Conservation (phyloP, 441 rosid species). For the Eutrema salsugineum region DNA sequence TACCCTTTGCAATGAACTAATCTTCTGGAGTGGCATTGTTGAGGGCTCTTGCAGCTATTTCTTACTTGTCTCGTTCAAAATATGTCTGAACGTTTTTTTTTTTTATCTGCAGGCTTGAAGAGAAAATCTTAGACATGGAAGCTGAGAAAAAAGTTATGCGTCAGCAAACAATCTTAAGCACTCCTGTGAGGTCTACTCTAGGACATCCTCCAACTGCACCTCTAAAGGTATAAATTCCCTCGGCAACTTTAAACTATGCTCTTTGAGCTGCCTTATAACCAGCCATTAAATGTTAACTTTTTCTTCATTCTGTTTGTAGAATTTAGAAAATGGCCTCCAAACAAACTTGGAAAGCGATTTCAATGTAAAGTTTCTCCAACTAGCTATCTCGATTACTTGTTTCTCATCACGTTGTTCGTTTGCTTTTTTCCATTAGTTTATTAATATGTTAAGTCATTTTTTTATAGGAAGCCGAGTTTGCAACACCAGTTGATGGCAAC, state of each 20-base stretch:
- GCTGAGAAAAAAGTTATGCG: slow-evolving; percentile 75
- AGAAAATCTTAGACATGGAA: slow-evolving; percentile 85
- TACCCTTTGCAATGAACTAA: slow-evolving; percentile 18
- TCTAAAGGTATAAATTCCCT: slow-evolving; percentile 36
- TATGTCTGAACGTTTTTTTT: slow-evolving; percentile 3
- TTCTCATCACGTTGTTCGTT: not conserved
- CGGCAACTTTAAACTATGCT: not conserved
- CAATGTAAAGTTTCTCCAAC: slow-evolving; percentile 43
- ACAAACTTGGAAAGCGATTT: slow-evolving; percentile 48
- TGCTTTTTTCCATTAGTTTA: slow-evolving; percentile 4
- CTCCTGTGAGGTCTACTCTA: slow-evolving; percentile 52
- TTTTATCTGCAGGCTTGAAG: slow-evolving; percentile 75
- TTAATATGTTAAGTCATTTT: slow-evolving; percentile 7
- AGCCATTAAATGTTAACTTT: not conserved
- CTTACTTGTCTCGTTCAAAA: not conserved
- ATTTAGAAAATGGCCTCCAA: slow-evolving; percentile 80
- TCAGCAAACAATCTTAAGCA: slow-evolving; percentile 56
- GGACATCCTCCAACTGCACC: slow-evolving; percentile 57
- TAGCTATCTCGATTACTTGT: not conserved
- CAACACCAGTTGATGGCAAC: slow-evolving; percentile 75
- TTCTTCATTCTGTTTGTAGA: slow-evolving; percentile 44
- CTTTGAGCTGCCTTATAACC: not conserved
- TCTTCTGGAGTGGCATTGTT: not conserved
- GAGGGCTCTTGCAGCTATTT: not conserved
- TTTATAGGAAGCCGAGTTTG: slow-evolving; percentile 63